A percentile compares a stretch with the other conserved stretches of the same genome.
Evolutionary conservation across 371 early-diverging fungal species (phyloP).

Genomic region (Mucor irregularis): DNA sequence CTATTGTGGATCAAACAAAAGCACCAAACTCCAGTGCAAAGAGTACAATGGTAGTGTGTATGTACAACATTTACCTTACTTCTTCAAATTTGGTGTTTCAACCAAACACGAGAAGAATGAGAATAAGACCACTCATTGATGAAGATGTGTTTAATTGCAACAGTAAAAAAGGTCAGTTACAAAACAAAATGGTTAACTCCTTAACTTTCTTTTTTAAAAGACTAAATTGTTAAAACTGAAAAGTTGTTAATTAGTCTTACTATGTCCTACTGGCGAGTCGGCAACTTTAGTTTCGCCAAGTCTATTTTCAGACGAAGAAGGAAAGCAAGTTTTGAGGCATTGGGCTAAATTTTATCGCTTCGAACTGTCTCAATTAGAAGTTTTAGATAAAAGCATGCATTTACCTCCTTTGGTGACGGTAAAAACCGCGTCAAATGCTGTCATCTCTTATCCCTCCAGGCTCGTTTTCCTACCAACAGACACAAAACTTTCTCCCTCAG

Average conservation of each 20-base stretch:
- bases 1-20: neutral
- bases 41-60: conserved; percentile 25
- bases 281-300: conserved; percentile 22
- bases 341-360: conserved; percentile 36
- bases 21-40: neutral
- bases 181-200: no score
- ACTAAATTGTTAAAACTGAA: conserved; percentile 3
- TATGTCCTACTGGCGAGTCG: conserved; percentile 33
- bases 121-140: conserved; percentile 19
- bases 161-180: conserved; percentile 26
- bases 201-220: neutral
- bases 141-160: conserved; percentile 17
- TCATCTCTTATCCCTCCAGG: conserved; percentile 30
- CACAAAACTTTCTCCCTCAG: conserved; percentile 22
- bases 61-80: conserved; percentile 39
- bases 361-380: conserved; percentile 6
- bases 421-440: conserved; percentile 19
- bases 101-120: conserved; percentile 31
- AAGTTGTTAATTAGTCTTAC: conserved; percentile 23
- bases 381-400: neutral
- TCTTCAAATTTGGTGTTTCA: conserved; percentile 39
- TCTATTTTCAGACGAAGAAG: conserved; percentile 3
- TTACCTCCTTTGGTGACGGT: conserved; percentile 24
- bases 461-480: conserved; percentile 38
- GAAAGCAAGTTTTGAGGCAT: conserved; percentile 18